Evolutionary conservation across 805 yeast species (phyloP).

Genomic region (Maudiozyma turicensis): DNA sequence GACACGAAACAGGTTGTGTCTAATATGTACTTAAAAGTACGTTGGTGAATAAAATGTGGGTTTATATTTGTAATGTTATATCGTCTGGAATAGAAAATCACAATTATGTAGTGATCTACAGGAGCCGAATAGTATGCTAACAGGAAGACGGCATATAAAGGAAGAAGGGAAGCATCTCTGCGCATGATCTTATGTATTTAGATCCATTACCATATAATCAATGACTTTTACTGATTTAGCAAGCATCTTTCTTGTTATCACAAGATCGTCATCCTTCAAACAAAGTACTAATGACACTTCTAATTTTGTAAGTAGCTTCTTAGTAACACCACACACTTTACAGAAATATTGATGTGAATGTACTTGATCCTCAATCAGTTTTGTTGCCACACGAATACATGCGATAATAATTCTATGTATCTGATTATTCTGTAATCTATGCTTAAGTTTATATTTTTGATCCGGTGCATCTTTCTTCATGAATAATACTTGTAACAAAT

Average conservation of each 20-base stretch:
- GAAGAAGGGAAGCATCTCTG: background rate
- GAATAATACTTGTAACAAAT: slow-evolving; percentile 16
- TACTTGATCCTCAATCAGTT: slow-evolving; percentile 35
- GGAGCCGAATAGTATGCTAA: too few species aligned
- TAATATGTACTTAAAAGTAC: too few species aligned
- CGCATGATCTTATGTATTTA: background rate
- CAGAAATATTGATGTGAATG: slow-evolving; percentile 37
- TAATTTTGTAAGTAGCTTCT: slow-evolving; percentile 14
- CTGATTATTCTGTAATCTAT: slow-evolving; percentile 31
- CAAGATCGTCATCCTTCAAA: slow-evolving; percentile 10
- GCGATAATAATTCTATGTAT: slow-evolving; percentile 38
- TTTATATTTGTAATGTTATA: too few species aligned
- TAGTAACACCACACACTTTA: slow-evolving; percentile 35
- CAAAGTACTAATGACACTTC: slow-evolving; percentile 12
- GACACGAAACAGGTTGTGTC: too few species aligned
- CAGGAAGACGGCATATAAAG: background rate
- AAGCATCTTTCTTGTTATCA: slow-evolving; percentile 10
- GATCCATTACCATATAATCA: slow-evolving; percentile 4
- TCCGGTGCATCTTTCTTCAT: slow-evolving; percentile 11
- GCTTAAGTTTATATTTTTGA: slow-evolving; percentile 8
- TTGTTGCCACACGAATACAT: slow-evolving; percentile 35
- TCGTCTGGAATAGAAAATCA: too few species aligned
- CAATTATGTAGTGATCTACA: too few species aligned
- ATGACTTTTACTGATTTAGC: slow-evolving; percentile 8
- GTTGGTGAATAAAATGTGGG: too few species aligned